phyloP scores from a whole-genome alignment of 2,329 filamentous ascomycete species.

The Phaeosphaeriaceae sp. region DNA sequence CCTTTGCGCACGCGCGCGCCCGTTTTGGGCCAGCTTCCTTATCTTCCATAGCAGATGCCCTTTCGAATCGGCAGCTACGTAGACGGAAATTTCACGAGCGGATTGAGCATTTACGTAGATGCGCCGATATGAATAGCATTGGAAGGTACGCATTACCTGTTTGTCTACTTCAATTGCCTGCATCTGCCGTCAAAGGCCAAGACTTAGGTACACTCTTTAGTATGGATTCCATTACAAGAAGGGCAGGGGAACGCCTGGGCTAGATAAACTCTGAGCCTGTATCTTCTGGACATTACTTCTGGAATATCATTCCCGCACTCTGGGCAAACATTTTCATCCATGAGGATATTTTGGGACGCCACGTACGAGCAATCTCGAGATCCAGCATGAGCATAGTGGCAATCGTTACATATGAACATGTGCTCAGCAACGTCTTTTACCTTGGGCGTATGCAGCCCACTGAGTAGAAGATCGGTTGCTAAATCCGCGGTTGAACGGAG shows the following conservation, averaged over 20 bases:
- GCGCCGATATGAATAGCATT: background rate
- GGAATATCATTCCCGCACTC: slow-evolving; percentile 1
- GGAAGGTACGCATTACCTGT: background rate
- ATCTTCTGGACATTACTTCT: slow-evolving; percentile 4
- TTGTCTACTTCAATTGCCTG: background rate
- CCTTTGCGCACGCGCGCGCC: background rate
- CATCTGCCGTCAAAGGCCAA: background rate
- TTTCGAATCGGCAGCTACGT: background rate
- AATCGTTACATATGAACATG: slow-evolving; percentile 14
- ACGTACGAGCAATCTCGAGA: slow-evolving; percentile 7
- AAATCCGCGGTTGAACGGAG: slow-evolving; percentile 25
- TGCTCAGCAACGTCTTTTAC: slow-evolving; percentile 5
- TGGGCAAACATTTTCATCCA: slow-evolving; percentile 2
- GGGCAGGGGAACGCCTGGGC: slow-evolving; percentile 4
- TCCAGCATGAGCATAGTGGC: slow-evolving; percentile 12
- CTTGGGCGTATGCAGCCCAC: slow-evolving; percentile 9
- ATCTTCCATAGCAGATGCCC: background rate
- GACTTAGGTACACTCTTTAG: background rate
- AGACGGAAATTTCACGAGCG: background rate
- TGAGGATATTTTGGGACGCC: background rate
- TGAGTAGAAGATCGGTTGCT: slow-evolving; percentile 24
- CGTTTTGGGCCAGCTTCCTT: background rate
- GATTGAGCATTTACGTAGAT: background rate
- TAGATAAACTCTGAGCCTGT: slow-evolving; percentile 5
- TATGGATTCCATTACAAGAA: slow-evolving; percentile 12